Evolutionary conservation across 371 early-diverging fungal species (phyloP).

Genomic region (Aphelidium insulamus): DNA sequence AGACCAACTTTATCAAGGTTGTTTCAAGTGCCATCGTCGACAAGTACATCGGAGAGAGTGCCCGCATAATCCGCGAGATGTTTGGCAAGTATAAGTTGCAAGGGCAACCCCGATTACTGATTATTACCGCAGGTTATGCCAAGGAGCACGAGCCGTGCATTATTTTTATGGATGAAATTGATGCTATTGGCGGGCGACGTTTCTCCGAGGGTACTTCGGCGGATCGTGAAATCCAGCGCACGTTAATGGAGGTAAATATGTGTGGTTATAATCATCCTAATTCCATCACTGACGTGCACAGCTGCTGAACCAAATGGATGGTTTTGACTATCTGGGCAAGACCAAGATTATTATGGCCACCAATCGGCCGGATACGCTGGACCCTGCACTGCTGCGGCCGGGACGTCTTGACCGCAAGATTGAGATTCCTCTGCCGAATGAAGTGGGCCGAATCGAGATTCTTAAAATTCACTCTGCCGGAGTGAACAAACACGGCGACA

Average conservation of each 20-base stretch:
- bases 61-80: conserved; percentile 94
- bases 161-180: conserved; percentile 99
- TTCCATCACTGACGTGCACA: too few relatives aligned
- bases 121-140: conserved; percentile 64
- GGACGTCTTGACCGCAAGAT: conserved; percentile 98
- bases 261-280: not conserved
- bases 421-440: conserved; percentile 92
- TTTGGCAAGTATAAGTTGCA: conserved; percentile 55
- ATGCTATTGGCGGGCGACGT: conserved; percentile 98
- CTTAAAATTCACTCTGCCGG: conserved; percentile 87
- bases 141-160: conserved; percentile 98
- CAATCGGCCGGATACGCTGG: conserved; percentile 96
- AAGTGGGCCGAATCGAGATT: conserved; percentile 84
- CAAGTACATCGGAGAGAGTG: conserved; percentile 98
- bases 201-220: conserved; percentile 98
- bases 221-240: conserved; percentile 99
- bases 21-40: conserved; percentile 96
- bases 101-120: too few relatives aligned
- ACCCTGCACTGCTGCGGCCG: conserved; percentile 95
- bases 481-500: conserved; percentile 90
- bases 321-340: conserved; percentile 95
- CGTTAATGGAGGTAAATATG: conserved; percentile 69
- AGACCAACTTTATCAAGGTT: conserved; percentile 93
- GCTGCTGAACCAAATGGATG: conserved; percentile 98
- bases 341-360: conserved; percentile 99